phyloP scores from a whole-genome alignment of 202 grass and related monocot genomes.

The Zoysia matrella region DNA sequence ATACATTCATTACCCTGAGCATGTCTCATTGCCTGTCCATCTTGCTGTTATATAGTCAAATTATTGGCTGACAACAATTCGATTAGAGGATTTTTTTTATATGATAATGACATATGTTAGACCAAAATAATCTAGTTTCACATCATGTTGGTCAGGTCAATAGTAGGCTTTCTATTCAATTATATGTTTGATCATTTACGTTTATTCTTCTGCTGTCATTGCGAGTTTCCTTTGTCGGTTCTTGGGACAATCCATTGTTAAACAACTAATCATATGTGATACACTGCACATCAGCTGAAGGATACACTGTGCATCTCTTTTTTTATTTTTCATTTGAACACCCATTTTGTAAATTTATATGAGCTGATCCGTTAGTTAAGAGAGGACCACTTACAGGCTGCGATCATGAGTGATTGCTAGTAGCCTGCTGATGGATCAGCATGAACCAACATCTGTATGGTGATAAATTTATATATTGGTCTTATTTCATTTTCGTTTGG shows the following conservation, averaged over 20 bases:
- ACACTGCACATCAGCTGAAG: conserved; percentile 6
- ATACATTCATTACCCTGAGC: conserved; percentile 10
- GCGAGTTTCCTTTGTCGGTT: conserved; percentile 19
- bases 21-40: not conserved
- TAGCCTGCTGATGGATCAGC: conserved; percentile 48
- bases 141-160: not conserved
- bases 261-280: conserved; percentile 14
- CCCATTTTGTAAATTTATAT: conserved; percentile 27
- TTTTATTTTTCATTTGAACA: conserved; percentile 24
- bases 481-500: not conserved
- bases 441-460: conserved; percentile 33
- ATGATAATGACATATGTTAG: not conserved
- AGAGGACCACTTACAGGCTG: conserved; percentile 31
- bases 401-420: conserved; percentile 34
- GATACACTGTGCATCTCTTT: conserved; percentile 33
- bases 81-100: not conserved
- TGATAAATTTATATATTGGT: conserved; percentile 32
- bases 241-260: conserved; percentile 25
- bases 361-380: conserved; percentile 46
- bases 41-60: not conserved
- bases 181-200: not conserved
- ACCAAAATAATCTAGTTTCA: not conserved
- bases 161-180: conserved; percentile 21
- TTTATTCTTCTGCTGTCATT: conserved; percentile 6
- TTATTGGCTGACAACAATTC: not conserved